Evolutionary conservation across 108 stramenopile species (phyloP), one percentile per base, ranked within the genome.

Genomic region (Cyclotella sp.): DNA sequence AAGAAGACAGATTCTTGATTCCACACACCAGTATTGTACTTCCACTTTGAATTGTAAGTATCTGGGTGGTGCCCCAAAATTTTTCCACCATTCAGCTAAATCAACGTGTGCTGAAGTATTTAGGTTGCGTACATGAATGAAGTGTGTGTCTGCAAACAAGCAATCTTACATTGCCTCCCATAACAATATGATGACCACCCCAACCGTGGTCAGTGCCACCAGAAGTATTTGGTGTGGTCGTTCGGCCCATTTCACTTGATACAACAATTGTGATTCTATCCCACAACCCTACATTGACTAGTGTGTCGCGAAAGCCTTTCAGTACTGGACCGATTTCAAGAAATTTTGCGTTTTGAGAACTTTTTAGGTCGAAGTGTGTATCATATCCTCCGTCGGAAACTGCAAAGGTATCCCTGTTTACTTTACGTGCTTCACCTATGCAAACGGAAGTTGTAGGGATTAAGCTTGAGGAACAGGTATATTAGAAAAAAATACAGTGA

Each of bases 241-340:
- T 84, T 27, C 87, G 57, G 13, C 68, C 90, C 66, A 91, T 90
- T 43, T 93, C 92, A 21, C 84, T 83, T 16, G 84, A 68, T 15
- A 83, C 55, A 12, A 90, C 84, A 13, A 90, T 42, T 10, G 79
- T 81, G 24, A 89, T 83, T 44, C 86, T 27, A 41, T 90, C 70
- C 89, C 87, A 91, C 3, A 85, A 19, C 22, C 74, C 77, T 24
- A 73, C 49, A 29, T 28, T 51, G 26, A 81, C 78, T 29, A 86
- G 44, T 75, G 86, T 84, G 13, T 59, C 59, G 9, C 60, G 68
- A 57, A 93, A 89, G 18, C 29, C 42, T 21, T 72, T 22, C 27
- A 93, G 15, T 14, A 72, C 71, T 7, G 53, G 34, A 63, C 90
- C 82, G 19, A 90, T 45, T 0, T 72, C 63, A 10, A 26, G 45